A percentile compares a stretch with the other conserved stretches of the same genome.
phyloP scores from a whole-genome alignment of 805 yeast genomes.

The Lipomyces mesembrius region DNA sequence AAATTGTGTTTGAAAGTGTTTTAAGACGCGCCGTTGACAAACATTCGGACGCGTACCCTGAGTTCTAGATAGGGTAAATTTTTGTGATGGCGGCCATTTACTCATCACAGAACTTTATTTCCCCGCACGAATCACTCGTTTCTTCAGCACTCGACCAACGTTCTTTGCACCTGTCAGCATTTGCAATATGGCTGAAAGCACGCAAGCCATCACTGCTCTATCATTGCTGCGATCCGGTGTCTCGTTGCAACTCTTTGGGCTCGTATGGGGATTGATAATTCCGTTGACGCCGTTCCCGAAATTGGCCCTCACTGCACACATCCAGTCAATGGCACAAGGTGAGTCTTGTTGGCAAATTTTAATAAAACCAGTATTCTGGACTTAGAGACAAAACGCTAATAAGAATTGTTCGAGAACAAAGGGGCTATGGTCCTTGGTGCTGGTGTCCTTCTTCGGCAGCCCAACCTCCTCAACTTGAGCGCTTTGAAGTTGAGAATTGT shows the following conservation, averaged over 20 bases:
- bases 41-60: too few species aligned
- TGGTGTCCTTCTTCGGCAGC: slow-evolving; percentile 3
- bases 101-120: too few species aligned
- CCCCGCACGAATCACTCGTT: too few species aligned
- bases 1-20: too few species aligned
- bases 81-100: too few species aligned
- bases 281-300: slow-evolving; percentile 2
- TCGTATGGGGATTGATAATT: slow-evolving; percentile 1
- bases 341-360: not conserved
- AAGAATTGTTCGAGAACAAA: too few species aligned
- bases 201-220: not conserved
- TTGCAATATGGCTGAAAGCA: not conserved
- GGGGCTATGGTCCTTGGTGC: not conserved
- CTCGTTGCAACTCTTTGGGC: slow-evolving; percentile 6
- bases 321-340: slow-evolving; percentile 7
- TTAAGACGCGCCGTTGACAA: too few species aligned
- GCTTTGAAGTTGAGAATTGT: not conserved
- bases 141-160: too few species aligned
- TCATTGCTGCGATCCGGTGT: not conserved
- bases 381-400: too few species aligned
- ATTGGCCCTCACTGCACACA: slow-evolving; percentile 6
- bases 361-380: not conserved
- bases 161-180: too few species aligned
- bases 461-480: slow-evolving; percentile 4
- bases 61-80: too few species aligned